Percentiles rank a stretch among this genome's conserved stretches.
These are phyloP conservation scores for Talaromyces sp. DNA, from an alignment of 2,329 filamentous ascomycete species.

Conservation along the genomic window DNA sequence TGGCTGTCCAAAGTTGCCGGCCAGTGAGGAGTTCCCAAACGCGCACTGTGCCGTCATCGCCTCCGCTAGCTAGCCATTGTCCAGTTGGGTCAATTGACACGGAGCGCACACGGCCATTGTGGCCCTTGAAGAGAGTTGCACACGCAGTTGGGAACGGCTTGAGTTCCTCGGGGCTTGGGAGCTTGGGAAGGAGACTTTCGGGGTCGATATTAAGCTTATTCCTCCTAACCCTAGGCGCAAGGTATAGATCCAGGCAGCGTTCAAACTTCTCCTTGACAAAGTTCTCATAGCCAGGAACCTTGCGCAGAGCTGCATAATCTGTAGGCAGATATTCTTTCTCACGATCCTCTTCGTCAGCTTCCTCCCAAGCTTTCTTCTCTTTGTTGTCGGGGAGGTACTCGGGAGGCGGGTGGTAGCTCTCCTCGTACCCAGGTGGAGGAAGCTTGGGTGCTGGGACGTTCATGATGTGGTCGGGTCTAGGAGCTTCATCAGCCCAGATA, in stretches of 20 bases:
- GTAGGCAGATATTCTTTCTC: constrained; percentile 83
- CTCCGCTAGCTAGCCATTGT: constrained; percentile 81
- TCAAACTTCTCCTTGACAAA: constrained; percentile 97
- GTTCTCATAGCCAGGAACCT: constrained; percentile 83
- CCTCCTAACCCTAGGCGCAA: constrained; percentile 85
- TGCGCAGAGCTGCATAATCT: constrained; percentile 76
- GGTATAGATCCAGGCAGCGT: constrained; percentile 87
- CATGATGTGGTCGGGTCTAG: constrained; percentile 80
- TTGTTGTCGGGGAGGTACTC: constrained; percentile 87
- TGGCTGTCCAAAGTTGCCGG: constrained; percentile 79
- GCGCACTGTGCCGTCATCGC: constrained; percentile 86
- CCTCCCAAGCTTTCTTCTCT: constrained; percentile 80
- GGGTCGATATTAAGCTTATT: constrained; percentile 97
- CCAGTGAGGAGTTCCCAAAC: constrained; percentile 86
- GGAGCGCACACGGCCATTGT: constrained; percentile 80
- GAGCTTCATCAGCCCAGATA: constrained; percentile 89
- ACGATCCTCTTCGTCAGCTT: constrained; percentile 80
- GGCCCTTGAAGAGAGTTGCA: constrained; percentile 80
- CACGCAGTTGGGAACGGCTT: constrained; percentile 91
- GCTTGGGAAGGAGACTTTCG: constrained; percentile 82
- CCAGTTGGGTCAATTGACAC: constrained; percentile 81
- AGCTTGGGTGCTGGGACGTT: constrained; percentile 92
- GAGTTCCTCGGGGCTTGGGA: constrained; percentile 87
- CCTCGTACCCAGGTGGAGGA: constrained; percentile 85
- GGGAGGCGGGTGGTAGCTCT: constrained; percentile 92